Evolutionary conservation across 768 basidiomycete species (phyloP).

Genomic region (Termitomyces bulborhizus): DNA sequence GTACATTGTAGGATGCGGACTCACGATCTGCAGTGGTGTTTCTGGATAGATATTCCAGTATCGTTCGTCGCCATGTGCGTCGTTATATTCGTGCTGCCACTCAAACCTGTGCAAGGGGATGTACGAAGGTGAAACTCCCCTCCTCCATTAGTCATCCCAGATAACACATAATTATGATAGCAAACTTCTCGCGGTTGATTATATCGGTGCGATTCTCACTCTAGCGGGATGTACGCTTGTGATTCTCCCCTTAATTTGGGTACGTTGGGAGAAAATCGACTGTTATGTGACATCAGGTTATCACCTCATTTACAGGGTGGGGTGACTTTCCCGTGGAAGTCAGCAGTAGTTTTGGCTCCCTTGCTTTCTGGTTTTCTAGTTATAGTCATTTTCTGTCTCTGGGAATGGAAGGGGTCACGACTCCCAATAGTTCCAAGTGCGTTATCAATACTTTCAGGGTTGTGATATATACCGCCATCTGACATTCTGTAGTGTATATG

Average conservation of each 20-base stretch:
- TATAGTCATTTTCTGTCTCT: conserved; percentile 53
- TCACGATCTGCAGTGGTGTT: conserved; percentile 50
- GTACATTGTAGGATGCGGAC: neutral
- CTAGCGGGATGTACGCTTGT: conserved; percentile 56
- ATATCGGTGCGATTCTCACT: conserved; percentile 51
- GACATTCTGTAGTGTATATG: conserved; percentile 51
- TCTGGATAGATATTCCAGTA: conserved; percentile 66
- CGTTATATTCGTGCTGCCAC: conserved; percentile 57
- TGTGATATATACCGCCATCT: neutral
- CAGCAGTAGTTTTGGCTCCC: conserved; percentile 56
- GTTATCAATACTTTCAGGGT: neutral
- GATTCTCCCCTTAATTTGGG: conserved; percentile 71
- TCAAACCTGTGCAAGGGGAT: conserved; percentile 62
- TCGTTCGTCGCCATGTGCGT: conserved; percentile 47
- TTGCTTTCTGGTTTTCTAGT: conserved; percentile 50
- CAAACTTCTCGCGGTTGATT: conserved; percentile 64
- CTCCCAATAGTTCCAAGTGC: conserved; percentile 70
- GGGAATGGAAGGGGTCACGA: conserved; percentile 66
- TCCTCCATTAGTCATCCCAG: neutral
- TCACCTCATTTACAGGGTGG: conserved; percentile 44
- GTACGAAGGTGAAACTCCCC: conserved; percentile 35
- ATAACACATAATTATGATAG: conserved; percentile 19
- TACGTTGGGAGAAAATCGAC: conserved; percentile 17
- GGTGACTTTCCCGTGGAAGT: conserved; percentile 66
- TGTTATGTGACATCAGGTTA: neutral